These are phyloP conservation scores for Colletotrichum falcatum DNA, from an alignment of 2,329 filamentous ascomycete genomes.

Conservation along the genomic window DNA sequence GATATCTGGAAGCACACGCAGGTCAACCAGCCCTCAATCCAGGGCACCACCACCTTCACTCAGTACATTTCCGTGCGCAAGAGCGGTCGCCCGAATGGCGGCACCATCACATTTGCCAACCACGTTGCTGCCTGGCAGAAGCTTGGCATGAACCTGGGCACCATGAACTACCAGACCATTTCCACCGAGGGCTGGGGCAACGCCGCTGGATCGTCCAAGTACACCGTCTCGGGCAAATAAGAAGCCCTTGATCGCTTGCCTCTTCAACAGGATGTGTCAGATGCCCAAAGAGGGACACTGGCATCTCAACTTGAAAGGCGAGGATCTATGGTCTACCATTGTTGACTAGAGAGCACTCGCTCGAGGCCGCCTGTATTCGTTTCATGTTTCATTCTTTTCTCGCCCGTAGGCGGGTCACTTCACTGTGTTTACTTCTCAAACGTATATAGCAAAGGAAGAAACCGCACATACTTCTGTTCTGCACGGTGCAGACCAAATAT, in stretches of 20 bases:
- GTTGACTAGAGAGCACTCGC: not conserved
- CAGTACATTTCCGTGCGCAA: slow-evolving; percentile 1
- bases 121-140: slow-evolving; percentile 65
- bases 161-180: slow-evolving; percentile 61
- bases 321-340: not conserved
- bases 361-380: not conserved
- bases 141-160: slow-evolving; percentile 60
- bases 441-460: not conserved
- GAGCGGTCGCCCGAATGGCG: slow-evolving; percentile 45
- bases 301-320: not conserved
- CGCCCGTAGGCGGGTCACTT: not conserved
- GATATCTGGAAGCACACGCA: slow-evolving; percentile 48
- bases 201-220: not conserved
- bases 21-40: slow-evolving; percentile 1
- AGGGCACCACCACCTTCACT: not conserved
- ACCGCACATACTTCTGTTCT: not conserved
- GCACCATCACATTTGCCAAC: slow-evolving; percentile 61
- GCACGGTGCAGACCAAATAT: not conserved
- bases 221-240: slow-evolving; percentile 2
- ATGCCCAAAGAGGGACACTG: not conserved
- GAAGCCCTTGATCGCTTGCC: not conserved
- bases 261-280: not conserved
- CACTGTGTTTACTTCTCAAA: not conserved
- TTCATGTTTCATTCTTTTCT: not conserved
- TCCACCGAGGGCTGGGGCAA: not conserved